phyloP scores from a whole-genome alignment of 176 grass and related monocot species.

The Zoysia pacifica region DNA sequence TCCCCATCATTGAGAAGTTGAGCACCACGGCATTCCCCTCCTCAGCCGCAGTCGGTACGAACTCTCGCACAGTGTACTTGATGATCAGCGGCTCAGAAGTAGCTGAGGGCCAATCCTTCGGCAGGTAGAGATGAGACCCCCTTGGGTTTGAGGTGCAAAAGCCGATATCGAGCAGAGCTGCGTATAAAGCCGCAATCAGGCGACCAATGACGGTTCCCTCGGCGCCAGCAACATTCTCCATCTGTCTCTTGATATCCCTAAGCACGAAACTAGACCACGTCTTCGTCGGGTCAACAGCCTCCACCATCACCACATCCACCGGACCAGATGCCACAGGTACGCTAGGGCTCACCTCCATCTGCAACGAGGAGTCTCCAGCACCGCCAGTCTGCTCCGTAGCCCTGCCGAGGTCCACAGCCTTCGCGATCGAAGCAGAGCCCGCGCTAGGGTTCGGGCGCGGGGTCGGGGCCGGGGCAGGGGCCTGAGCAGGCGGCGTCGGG shows the following conservation, averaged over 20 bases:
- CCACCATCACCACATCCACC: slow-evolving; percentile 41
- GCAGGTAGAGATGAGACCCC: slow-evolving; percentile 35
- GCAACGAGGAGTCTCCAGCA: not conserved
- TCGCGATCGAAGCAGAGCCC: slow-evolving; percentile 1
- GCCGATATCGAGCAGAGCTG: slow-evolving; percentile 58
- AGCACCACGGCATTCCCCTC: slow-evolving; percentile 55
- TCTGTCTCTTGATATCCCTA: slow-evolving; percentile 48
- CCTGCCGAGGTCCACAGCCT: not conserved
- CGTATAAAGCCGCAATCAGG: slow-evolving; percentile 59
- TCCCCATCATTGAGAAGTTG: slow-evolving; percentile 60
- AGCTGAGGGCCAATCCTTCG: slow-evolving; percentile 40
- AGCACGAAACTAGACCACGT: slow-evolving; percentile 36
- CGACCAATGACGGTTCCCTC: slow-evolving; percentile 36
- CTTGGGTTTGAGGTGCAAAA: slow-evolving; percentile 37
- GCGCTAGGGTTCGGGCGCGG: slow-evolving; percentile 30
- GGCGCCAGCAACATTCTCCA: slow-evolving; percentile 25
- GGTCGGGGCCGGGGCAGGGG: not conserved
- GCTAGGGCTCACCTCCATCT: slow-evolving; percentile 1
- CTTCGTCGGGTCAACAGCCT: not conserved
- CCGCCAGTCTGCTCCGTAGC: not conserved
- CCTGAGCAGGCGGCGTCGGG: slow-evolving; percentile 7
- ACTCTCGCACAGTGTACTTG: slow-evolving; percentile 54
- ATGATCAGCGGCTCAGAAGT: slow-evolving; percentile 40
- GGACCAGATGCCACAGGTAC: not conserved
- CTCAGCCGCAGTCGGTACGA: slow-evolving; percentile 21